phyloP scores from a whole-genome alignment of 495 filamentous ascomycete species.

The Lasiosphaeriaceae sp. region DNA sequence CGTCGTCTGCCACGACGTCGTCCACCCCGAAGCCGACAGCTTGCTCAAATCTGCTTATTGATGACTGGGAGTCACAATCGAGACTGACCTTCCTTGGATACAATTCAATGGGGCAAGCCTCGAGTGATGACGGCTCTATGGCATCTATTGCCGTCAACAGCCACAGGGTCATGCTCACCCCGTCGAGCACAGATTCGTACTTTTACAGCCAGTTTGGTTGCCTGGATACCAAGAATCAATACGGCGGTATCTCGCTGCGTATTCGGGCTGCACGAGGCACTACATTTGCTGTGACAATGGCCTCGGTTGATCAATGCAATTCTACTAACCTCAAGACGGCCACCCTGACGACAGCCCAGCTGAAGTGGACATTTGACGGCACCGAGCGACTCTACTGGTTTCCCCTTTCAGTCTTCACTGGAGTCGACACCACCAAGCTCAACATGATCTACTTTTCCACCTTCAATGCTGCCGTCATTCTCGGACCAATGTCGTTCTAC shows the following conservation, averaged over 20 bases:
- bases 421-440: constrained; percentile 51
- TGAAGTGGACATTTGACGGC: constrained; percentile 60
- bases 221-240: constrained; percentile 44
- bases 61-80: constrained; percentile 62
- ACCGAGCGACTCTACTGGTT: constrained; percentile 58
- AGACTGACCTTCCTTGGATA: constrained; percentile 62
- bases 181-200: constrained; percentile 45
- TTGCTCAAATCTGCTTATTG: constrained; percentile 52
- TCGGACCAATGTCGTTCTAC: constrained; percentile 59
- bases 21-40: constrained; percentile 12
- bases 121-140: constrained; percentile 59
- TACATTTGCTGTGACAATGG: constrained; percentile 50
- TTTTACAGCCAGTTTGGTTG: constrained; percentile 59
- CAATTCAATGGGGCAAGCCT: constrained; percentile 55
- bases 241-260: constrained; percentile 57
- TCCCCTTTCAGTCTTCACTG: constrained; percentile 49
- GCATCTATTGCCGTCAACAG: constrained; percentile 50
- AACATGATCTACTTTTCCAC: constrained; percentile 46
- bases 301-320: constrained; percentile 38
- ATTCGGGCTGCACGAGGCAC: constrained; percentile 54
- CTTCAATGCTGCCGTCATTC: constrained; percentile 43
- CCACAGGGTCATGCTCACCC: constrained; percentile 50
- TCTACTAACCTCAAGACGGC: constrained; percentile 37
- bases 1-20: constrained; percentile 4
- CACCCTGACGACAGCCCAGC: constrained; percentile 40